Conservation (phyloP, 805 yeast species). For the Lipomyces lipofer region DNA sequence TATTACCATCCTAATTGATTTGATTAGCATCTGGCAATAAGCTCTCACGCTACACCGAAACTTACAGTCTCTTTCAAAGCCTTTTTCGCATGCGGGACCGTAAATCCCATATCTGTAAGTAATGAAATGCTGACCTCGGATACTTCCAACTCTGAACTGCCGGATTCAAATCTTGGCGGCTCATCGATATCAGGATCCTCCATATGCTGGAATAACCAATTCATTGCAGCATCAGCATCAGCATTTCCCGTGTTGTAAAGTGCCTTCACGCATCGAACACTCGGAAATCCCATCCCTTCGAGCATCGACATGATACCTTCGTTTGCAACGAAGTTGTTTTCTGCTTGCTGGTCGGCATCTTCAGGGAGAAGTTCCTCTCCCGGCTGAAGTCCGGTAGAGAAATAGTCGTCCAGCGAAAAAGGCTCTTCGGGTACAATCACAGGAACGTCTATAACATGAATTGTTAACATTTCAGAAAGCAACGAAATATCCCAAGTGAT, state of each 20-base stretch:
- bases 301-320: constrained; percentile 55
- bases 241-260: constrained; percentile 70
- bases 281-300: constrained; percentile 84
- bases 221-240: constrained; percentile 71
- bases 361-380: constrained; percentile 47
- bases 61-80: constrained; percentile 60
- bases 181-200: constrained; percentile 79
- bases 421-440: constrained; percentile 50
- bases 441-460: constrained; percentile 53
- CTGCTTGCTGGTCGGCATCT: constrained; percentile 32
- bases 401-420: constrained; percentile 48
- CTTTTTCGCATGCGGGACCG: constrained; percentile 61
- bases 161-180: constrained; percentile 45
- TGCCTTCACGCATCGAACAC: constrained; percentile 63
- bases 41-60: background rate
- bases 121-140: constrained; percentile 47
- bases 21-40: background rate
- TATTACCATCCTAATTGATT: constrained; percentile 48
- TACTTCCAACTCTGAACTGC: constrained; percentile 13
- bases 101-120: constrained; percentile 77
- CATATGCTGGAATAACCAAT: constrained; percentile 87
- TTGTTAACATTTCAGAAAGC: background rate
- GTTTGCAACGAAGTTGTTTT: constrained; percentile 53
- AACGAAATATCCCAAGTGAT: background rate
- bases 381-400: constrained; percentile 46